Evolutionary conservation across 164 flowering plant genomes (phyloP), one percentile per base, ranked within the genome.

Genomic region (Nelumbo lutea): DNA sequence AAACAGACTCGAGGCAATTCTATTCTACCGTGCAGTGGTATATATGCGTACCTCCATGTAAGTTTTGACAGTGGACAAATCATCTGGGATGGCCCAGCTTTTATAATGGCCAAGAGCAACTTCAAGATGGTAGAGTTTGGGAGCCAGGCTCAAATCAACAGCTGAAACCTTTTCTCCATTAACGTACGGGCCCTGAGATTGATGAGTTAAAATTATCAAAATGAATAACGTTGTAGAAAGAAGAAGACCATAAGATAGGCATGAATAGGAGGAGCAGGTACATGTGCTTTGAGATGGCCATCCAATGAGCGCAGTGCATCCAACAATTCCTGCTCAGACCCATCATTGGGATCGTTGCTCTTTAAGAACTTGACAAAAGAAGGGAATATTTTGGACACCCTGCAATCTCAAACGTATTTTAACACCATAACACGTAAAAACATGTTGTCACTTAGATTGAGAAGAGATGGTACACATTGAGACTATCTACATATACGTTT

Each of bases 311-410:
- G 81, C 70, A 91, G 62, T 68, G 91, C 97, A 73, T 75, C 81
- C 59, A 88, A 69, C 79, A 94, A 79, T 61, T 88, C 90, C 81
- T 90, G 88, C 75, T 94, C 96, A 40, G 93, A 57, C 40, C 96
- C 95, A 83, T 94, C 97, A 67, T 39, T 86, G 9, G 93, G 79
- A 77, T 94, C 97, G 83, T 91, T 91, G 85, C 97, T 91, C 79
- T 83, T 88, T 86, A 91, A 65, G 69, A 94, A 91, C 61, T 70
- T 77, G 60, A 87, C 79, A 75, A 94, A 91, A 7, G 89, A 43
- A 0, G 84, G 52, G 66, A 90, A 91, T 70, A 94, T 74, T 58
- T 94, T 90, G 11, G 95, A 91, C 58, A 95, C 97, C 59, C 98
- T 91, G 78, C 73, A 77, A 53, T 44, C 42, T 27, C 64, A 51